Conservation (phyloP, 225 moss, liverwort and hornwort genomes). For the Lunularia cruciata region DNA sequence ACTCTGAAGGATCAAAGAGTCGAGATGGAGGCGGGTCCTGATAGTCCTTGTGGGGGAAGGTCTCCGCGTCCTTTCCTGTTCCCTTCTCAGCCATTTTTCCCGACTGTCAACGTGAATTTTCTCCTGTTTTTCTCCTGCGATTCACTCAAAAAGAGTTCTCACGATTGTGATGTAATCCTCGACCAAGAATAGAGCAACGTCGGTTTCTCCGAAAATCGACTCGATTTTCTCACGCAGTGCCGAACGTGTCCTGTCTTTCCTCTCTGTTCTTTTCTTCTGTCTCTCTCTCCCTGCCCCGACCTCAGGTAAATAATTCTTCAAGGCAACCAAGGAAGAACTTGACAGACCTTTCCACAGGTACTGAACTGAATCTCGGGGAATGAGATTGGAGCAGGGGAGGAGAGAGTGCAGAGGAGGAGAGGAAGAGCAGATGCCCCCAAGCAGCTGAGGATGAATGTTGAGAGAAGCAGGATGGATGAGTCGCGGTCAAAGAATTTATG, state of each 20-base stretch:
- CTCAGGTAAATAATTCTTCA: background rate
- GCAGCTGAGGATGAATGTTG: background rate
- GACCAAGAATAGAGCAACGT: background rate
- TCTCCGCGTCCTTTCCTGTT: conserved; percentile 3
- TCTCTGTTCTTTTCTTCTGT: background rate
- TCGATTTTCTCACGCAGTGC: background rate
- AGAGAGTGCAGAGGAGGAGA: background rate
- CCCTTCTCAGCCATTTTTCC: conserved; percentile 11
- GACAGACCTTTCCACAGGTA: too few species aligned
- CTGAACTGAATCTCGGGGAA: conserved; percentile 4
- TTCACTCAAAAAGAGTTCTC: background rate
- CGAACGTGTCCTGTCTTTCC: conserved; percentile 1
- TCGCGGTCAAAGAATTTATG: conserved; percentile 9
- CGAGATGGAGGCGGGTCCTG: conserved; percentile 35
- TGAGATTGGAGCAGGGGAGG: conserved; percentile 6
- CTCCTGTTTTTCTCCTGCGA: background rate
- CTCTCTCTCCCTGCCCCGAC: background rate
- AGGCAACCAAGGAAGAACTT: background rate
- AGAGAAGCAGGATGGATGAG: conserved; percentile 20
- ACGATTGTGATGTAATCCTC: background rate
- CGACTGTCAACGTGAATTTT: background rate
- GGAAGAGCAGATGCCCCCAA: conserved; percentile 7
- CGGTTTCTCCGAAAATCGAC: background rate
- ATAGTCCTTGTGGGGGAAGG: conserved; percentile 31
- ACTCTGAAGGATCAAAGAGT: conserved; percentile 24